Evolutionary conservation across 2,329 filamentous ascomycete genomes (phyloP).

Genomic region (Monilinia fructicola): DNA sequence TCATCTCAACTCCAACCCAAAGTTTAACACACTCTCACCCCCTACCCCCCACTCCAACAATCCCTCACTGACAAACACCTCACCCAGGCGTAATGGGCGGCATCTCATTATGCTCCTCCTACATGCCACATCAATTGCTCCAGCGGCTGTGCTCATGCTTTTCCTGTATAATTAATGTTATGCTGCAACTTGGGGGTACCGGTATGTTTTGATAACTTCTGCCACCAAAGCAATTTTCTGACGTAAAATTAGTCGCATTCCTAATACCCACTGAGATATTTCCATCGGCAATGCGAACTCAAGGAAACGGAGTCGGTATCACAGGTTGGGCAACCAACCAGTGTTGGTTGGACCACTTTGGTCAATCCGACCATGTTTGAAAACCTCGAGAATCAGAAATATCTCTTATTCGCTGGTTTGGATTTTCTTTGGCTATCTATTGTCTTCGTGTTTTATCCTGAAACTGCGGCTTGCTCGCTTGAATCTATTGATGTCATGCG

Average conservation of each 20-base stretch:
- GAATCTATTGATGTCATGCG: constrained; percentile 54
- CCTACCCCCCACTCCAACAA: background rate
- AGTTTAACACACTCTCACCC: background rate
- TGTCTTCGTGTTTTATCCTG: constrained; percentile 50
- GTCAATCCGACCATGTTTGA: constrained; percentile 55
- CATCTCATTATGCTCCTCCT: constrained; percentile 47
- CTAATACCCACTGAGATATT: constrained; percentile 56
- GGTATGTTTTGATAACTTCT: background rate
- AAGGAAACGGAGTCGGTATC: constrained; percentile 59
- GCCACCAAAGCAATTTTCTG: background rate
- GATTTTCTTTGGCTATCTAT: constrained; percentile 53
- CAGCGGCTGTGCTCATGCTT: constrained; percentile 52
- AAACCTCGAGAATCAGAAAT: constrained; percentile 49
- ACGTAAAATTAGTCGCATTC: constrained; percentile 44
- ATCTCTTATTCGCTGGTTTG: constrained; percentile 52
- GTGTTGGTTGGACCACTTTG: constrained; percentile 54
- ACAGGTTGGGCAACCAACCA: constrained; percentile 60
- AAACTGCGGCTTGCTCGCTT: constrained; percentile 48
- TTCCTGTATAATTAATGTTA: constrained; percentile 54
- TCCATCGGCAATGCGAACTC: constrained; percentile 55
- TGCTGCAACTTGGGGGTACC: constrained; percentile 51
- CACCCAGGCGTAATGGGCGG: constrained; percentile 48
- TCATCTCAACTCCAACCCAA: background rate
- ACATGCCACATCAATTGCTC: constrained; percentile 45
- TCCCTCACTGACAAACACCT: background rate